Evolutionary conservation across 2,329 filamentous ascomycete species (phyloP).

Genomic region (Lachnellula hyalina): DNA sequence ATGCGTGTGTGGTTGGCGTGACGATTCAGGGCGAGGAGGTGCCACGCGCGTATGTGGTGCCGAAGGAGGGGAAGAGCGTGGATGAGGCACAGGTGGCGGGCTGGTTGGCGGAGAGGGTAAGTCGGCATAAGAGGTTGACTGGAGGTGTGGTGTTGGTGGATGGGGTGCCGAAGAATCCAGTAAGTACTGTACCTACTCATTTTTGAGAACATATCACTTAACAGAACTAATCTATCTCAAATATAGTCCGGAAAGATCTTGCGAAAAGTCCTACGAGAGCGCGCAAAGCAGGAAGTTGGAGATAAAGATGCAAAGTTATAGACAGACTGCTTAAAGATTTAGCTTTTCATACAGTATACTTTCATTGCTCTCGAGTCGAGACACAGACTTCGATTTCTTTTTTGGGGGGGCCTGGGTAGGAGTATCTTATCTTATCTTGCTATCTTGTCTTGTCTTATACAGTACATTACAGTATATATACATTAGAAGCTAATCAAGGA

Average conservation of each 20-base stretch:
- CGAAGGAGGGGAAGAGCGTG: conserved; percentile 29
- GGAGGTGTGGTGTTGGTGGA: conserved; percentile 64
- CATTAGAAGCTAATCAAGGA: too few species aligned
- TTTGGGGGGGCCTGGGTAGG: too few species aligned
- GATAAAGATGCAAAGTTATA: conserved; percentile 19
- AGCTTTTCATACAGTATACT: too few species aligned
- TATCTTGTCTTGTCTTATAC: too few species aligned
- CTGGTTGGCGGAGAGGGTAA: conserved; percentile 55
- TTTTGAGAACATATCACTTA: too few species aligned
- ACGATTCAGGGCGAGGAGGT: conserved; percentile 42
- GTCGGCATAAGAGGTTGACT: conserved; percentile 60
- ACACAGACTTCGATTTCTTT: too few species aligned
- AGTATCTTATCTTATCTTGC: too few species aligned
- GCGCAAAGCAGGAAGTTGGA: conserved; percentile 28
- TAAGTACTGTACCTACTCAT: conserved; percentile 15
- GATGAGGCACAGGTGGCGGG: conserved; percentile 43
- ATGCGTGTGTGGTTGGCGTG: conserved; percentile 45
- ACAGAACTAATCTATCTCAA: background rate
- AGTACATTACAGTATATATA: too few species aligned
- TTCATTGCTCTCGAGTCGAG: too few species aligned
- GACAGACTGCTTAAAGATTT: background rate
- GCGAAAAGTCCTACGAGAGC: conserved; percentile 41
- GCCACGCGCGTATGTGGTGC: conserved; percentile 56
- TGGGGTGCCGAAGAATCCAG: conserved; percentile 63
- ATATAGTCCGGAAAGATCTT: conserved; percentile 42